Evolutionary conservation across 108 stramenopile genomes (phyloP).

Genomic region (Skeletonema grethae): DNA sequence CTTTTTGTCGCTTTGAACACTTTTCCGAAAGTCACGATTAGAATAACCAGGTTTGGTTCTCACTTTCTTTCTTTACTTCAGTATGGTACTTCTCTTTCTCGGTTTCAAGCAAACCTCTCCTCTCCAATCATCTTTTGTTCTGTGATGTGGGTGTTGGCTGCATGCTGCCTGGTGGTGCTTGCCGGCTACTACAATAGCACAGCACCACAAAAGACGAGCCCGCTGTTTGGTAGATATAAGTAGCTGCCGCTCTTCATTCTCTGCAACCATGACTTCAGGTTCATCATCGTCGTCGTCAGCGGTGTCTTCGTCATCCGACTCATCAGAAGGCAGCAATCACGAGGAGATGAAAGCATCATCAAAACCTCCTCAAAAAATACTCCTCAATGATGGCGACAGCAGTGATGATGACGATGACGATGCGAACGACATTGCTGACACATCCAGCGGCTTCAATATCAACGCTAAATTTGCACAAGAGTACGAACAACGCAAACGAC

Average conservation of each 20-base stretch:
- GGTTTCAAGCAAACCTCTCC: too few species aligned
- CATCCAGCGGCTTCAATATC: conserved; percentile 28
- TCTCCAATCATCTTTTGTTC: too few species aligned
- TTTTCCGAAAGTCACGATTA: too few species aligned
- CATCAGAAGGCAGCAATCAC: neutral
- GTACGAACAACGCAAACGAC: conserved; percentile 74
- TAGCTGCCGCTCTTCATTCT: neutral
- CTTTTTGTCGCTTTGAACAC: too few species aligned
- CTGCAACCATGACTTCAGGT: conserved; percentile 1
- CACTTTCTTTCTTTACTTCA: too few species aligned
- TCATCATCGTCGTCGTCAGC: conserved; percentile 11
- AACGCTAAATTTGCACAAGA: conserved; percentile 74
- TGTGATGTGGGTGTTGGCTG: too few species aligned
- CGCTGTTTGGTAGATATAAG: too few species aligned
- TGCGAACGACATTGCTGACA: neutral
- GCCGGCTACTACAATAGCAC: too few species aligned
- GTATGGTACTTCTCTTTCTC: neutral
- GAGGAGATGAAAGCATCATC: neutral
- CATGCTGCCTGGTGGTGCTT: too few species aligned
- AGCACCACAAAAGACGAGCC: too few species aligned
- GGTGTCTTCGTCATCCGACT: conserved; percentile 13
- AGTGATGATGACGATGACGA: conserved; percentile 6
- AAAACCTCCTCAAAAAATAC: neutral
- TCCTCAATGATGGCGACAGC: conserved; percentile 10
- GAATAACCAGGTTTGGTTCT: too few species aligned